Evolutionary conservation across 768 basidiomycete genomes (phyloP).

Genomic region (Lactifluus echinatus): DNA sequence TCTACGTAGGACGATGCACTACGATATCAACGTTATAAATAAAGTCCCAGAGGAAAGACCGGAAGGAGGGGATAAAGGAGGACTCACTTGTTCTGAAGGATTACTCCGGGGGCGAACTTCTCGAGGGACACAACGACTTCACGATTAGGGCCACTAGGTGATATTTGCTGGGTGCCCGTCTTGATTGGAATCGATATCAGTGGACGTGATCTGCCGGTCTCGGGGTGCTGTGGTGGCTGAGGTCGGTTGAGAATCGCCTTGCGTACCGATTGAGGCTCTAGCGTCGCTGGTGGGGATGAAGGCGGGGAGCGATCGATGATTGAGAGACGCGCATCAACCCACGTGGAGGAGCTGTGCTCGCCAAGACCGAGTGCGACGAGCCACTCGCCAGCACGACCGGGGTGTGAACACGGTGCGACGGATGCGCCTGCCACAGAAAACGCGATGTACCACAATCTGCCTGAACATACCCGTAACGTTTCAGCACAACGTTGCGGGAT

Average conservation of each 20-base stretch:
- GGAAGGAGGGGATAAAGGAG: neutral
- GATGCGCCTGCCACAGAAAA: slow-evolving; percentile 4
- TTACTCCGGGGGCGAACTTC: neutral
- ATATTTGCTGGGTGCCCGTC: neutral
- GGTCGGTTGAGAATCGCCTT: neutral
- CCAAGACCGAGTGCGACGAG: slow-evolving; percentile 12
- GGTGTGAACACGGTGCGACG: neutral
- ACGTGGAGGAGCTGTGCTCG: slow-evolving; percentile 7
- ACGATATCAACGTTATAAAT: neutral
- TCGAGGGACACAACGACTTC: slow-evolving; percentile 13
- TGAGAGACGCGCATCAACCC: slow-evolving; percentile 10
- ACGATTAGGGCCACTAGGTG: neutral
- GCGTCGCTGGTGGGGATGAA: neutral
- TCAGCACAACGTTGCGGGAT: neutral
- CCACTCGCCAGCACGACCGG: slow-evolving; percentile 11
- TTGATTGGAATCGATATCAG: slow-evolving; percentile 2
- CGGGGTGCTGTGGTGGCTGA: slow-evolving; percentile 5
- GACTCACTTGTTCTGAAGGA: slow-evolving; percentile 14
- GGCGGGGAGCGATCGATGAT: slow-evolving; percentile 3
- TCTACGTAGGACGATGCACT: slow-evolving; percentile 15
- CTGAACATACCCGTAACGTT: neutral
- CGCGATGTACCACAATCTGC: slow-evolving; percentile 15
- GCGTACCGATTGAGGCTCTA: neutral
- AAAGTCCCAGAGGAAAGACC: neutral
- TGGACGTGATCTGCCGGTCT: neutral